A percentile compares a stretch with the other conserved stretches of the same genome.
phyloP scores from a whole-genome alignment of 2,329 filamentous ascomycete genomes.

The Neoscytalidium dimidiatum region DNA sequence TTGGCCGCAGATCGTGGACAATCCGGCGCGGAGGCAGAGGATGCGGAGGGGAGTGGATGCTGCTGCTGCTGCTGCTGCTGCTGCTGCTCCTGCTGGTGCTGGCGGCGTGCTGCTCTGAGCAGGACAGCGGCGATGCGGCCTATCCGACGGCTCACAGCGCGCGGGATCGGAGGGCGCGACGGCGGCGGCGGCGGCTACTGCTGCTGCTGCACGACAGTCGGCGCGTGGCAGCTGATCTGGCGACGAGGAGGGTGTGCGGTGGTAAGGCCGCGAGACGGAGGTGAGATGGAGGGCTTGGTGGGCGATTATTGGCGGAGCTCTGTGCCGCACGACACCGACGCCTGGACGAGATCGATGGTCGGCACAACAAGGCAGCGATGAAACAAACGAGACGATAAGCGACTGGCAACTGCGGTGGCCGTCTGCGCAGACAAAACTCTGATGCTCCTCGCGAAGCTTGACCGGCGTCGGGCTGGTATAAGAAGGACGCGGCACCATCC shows the following conservation, averaged over 20 bases:
- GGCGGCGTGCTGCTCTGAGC: neutral
- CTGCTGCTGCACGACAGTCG: neutral
- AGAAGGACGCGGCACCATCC: slow-evolving; percentile 4
- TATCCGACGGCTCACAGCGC: neutral
- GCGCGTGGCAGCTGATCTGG: slow-evolving; percentile 17
- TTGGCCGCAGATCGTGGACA: slow-evolving; percentile 16
- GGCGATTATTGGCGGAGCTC: slow-evolving; percentile 10
- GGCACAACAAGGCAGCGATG: neutral
- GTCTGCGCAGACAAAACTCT: neutral
- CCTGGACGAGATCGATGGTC: slow-evolving; percentile 6
- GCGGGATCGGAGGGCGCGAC: slow-evolving; percentile 6
- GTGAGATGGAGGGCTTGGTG: slow-evolving; percentile 1
- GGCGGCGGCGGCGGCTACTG: neutral
- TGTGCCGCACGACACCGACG: slow-evolving; percentile 1
- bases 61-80: neutral
- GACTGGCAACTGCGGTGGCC: neutral
- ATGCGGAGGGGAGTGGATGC: slow-evolving; percentile 13
- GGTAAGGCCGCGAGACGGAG: slow-evolving; percentile 7
- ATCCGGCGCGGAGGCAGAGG: slow-evolving; percentile 4
- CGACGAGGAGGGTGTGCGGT: neutral
- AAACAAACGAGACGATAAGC: slow-evolving; percentile 15
- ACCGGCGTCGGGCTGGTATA: slow-evolving; percentile 15
- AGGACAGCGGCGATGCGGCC: neutral
- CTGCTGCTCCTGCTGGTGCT: neutral
- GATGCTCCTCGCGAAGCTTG: slow-evolving; percentile 7